These are phyloP conservation scores for Aspergillus thermomutatus DNA, from an alignment of 2,329 filamentous ascomycete species.

Conservation along the genomic window DNA sequence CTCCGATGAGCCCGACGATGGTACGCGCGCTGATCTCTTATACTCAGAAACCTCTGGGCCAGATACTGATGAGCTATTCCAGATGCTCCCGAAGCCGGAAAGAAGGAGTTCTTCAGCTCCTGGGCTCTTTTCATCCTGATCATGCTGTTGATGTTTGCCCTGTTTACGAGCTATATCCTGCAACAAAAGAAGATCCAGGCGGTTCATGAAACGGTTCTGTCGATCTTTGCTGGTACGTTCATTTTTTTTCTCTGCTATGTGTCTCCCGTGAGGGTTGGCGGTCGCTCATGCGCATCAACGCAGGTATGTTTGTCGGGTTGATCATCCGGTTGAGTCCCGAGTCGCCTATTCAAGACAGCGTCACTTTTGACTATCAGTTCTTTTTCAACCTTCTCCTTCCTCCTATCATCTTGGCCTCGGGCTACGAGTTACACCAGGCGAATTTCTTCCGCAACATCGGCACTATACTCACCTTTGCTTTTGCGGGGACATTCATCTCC, in stretches of 20 bases:
- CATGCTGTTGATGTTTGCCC: constrained; percentile 84
- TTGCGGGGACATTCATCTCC: constrained; percentile 94
- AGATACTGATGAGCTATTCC: constrained; percentile 22
- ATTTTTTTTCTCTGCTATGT: neutral
- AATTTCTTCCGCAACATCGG: constrained; percentile 99
- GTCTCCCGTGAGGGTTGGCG: neutral
- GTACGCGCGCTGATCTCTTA: constrained; percentile 24
- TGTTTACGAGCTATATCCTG: constrained; percentile 95
- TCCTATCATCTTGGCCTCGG: constrained; percentile 94
- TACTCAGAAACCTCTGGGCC: constrained; percentile 5
- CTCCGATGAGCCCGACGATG: constrained; percentile 37
- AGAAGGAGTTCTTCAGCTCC: constrained; percentile 93
- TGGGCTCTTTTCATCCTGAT: constrained; percentile 98
- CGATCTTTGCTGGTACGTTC: constrained; percentile 82
- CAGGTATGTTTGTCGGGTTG: constrained; percentile 93
- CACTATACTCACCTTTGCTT: constrained; percentile 94
- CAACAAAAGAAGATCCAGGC: constrained; percentile 97
- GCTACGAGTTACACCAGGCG: constrained; percentile 95
- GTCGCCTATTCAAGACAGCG: constrained; percentile 80
- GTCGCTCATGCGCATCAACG: constrained; percentile 7
- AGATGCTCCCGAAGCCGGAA: constrained; percentile 72
- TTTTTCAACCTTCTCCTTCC: constrained; percentile 99
- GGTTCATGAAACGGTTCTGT: constrained; percentile 95
- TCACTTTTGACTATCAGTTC: constrained; percentile 98
- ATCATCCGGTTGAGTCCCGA: constrained; percentile 77